phyloP scores from a whole-genome alignment of 805 yeast species.

The Metschnikowia amazonensis region DNA sequence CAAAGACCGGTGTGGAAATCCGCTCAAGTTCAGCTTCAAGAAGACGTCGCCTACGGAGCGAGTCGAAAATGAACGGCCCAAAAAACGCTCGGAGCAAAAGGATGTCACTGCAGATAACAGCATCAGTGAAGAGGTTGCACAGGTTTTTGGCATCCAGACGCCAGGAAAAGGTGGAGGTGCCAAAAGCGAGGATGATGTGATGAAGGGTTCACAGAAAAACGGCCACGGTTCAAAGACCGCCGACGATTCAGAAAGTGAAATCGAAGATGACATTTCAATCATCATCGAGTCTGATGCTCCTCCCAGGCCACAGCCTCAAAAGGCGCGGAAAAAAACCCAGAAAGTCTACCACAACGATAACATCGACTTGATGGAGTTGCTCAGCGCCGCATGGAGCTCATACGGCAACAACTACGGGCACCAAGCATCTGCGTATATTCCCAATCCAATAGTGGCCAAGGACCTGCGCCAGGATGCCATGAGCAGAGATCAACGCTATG shows the following conservation, averaged over 20 bases:
- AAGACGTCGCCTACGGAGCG: constrained; percentile 25
- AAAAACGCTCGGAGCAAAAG: neutral
- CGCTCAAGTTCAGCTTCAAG: constrained; percentile 49
- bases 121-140: constrained; percentile 36
- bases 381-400: constrained; percentile 11
- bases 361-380: constrained; percentile 10
- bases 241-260: constrained; percentile 22
- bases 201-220: too few species aligned
- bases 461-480: neutral
- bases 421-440: neutral
- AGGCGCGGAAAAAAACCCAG: constrained; percentile 6
- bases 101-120: constrained; percentile 4
- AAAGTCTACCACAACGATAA: constrained; percentile 11
- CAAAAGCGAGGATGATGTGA: neutral
- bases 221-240: neutral
- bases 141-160: constrained; percentile 43
- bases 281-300: constrained; percentile 31
- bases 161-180: constrained; percentile 2
- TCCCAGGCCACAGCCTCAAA: neutral
- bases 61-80: neutral
- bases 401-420: neutral
- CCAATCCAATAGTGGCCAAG: neutral
- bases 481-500: neutral
- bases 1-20: constrained; percentile 79
- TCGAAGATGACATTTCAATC: constrained; percentile 34